Percentiles rank a stretch among this genome's conserved stretches.
phyloP scores from a whole-genome alignment of 768 basidiomycete genomes.

The Russula sp. region DNA sequence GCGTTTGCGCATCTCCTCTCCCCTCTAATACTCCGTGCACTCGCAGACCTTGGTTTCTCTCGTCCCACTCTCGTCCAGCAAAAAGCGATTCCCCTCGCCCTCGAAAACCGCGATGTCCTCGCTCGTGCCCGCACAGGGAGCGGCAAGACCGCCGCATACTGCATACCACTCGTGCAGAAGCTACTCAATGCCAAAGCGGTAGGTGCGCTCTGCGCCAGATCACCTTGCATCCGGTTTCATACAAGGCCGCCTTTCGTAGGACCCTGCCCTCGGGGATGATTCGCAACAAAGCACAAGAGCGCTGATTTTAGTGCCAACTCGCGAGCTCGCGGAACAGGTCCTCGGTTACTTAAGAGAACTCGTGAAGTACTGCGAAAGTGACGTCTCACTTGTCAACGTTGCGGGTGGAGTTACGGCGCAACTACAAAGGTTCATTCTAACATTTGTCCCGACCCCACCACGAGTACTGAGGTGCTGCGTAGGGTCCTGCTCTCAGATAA shows the following conservation, averaged over 20 bases:
- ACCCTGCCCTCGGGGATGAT: neutral
- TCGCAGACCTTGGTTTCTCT: slow-evolving; percentile 86
- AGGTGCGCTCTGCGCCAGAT: slow-evolving; percentile 18
- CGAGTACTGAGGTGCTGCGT: neutral
- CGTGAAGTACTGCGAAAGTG: slow-evolving; percentile 72
- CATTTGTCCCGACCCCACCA: neutral
- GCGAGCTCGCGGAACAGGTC: slow-evolving; percentile 92
- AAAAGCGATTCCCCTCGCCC: slow-evolving; percentile 86
- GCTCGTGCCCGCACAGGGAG: slow-evolving; percentile 93
- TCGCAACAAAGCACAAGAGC: slow-evolving; percentile 57
- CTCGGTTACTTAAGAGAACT: slow-evolving; percentile 58
- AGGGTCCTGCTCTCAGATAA: slow-evolving; percentile 57
- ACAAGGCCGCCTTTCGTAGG: neutral
- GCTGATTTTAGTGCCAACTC: slow-evolving; percentile 81
- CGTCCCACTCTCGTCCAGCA: slow-evolving; percentile 89
- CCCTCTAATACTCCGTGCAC: slow-evolving; percentile 75
- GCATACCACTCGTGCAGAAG: slow-evolving; percentile 85
- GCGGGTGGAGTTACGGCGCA: slow-evolving; percentile 65
- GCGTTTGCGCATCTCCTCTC: slow-evolving; percentile 77
- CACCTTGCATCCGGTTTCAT: neutral
- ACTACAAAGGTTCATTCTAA: slow-evolving; percentile 57
- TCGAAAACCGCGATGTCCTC: slow-evolving; percentile 85
- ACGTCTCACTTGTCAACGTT: slow-evolving; percentile 67
- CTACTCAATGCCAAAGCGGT: slow-evolving; percentile 66
- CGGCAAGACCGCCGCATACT: slow-evolving; percentile 96